Evolutionary conservation across 352 stramenopile species (phyloP).

Genomic region (Blastocystis sp.): DNA sequence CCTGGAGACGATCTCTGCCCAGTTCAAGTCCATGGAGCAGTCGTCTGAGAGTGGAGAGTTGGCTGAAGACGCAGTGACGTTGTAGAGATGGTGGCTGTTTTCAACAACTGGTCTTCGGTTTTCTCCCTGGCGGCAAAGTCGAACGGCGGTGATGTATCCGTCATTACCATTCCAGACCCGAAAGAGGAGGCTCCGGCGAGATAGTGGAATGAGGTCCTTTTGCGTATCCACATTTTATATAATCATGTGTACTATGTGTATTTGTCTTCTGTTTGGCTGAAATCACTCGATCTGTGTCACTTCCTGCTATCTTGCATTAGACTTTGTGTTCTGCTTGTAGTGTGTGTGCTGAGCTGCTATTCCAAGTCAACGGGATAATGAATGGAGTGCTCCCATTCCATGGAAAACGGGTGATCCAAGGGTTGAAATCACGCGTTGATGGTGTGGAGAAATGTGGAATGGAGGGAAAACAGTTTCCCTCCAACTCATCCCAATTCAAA

Average conservation of each 20-base stretch:
- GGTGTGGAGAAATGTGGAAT: not conserved
- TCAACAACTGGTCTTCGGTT: slow-evolving; percentile 52
- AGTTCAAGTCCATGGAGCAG: slow-evolving; percentile 61
- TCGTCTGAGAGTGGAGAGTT: not conserved
- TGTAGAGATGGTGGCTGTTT: slow-evolving; percentile 41
- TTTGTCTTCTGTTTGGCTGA: too few species aligned
- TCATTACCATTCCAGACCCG: slow-evolving; percentile 41
- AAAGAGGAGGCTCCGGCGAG: too few species aligned
- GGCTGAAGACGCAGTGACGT: not conserved
- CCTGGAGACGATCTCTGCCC: slow-evolving; percentile 34
- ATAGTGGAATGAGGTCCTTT: too few species aligned
- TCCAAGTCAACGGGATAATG: not conserved
- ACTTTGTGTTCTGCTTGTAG: too few species aligned
- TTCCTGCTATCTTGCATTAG: too few species aligned
- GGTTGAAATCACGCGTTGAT: too few species aligned
- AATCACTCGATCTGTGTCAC: too few species aligned
- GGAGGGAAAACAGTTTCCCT: slow-evolving; percentile 13
- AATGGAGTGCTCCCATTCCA: not conserved
- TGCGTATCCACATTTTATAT: too few species aligned
- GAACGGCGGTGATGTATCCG: not conserved
- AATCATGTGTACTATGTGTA: too few species aligned
- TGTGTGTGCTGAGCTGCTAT: not conserved
- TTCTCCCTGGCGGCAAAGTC: slow-evolving; percentile 12
- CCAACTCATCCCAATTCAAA: not conserved
- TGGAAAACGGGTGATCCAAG: not conserved